Conservation (phyloP, 257 asterid genomes). For the Capsicum baccatum region DNA sequence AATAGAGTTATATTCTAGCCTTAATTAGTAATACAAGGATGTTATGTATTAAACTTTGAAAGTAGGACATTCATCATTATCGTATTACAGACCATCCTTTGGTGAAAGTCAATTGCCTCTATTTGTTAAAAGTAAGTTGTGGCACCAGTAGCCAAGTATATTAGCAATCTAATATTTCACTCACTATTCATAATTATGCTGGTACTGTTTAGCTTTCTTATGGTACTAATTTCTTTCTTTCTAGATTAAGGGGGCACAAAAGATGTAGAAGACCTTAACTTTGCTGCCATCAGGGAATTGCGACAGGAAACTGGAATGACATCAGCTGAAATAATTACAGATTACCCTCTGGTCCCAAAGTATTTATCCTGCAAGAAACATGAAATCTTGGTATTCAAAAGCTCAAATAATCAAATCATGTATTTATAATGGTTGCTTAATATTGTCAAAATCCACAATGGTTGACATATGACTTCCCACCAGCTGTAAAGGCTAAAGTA, state of each 20-base stretch:
- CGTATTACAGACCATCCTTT: too few relatives aligned
- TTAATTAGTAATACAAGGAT: neutral
- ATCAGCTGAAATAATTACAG: conserved; percentile 84
- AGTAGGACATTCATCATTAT: neutral
- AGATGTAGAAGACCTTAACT: conserved; percentile 90
- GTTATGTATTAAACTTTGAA: neutral
- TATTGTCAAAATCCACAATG: conserved; percentile 76
- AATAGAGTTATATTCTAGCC: neutral
- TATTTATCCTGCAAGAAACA: neutral
- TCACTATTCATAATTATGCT: too few relatives aligned
- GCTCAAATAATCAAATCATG: neutral
- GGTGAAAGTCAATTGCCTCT: neutral
- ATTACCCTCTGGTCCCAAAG: neutral
- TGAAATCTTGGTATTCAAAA: neutral
- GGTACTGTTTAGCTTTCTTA: neutral
- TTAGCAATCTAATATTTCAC: neutral
- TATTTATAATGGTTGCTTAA: conserved; percentile 31
- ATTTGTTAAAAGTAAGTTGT: neutral
- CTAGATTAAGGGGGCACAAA: conserved; percentile 83
- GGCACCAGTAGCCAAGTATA: neutral
- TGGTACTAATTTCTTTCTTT: conserved; percentile 24
- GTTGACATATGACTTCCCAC: conserved; percentile 96
- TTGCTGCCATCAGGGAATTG: conserved; percentile 92
- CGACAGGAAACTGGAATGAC: conserved; percentile 93
- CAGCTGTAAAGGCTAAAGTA: conserved; percentile 94